Evolutionary conservation across 2,329 filamentous ascomycete species (phyloP), one percentile per base, ranked within the genome.

Genomic region (Botrytis fragariae): DNA sequence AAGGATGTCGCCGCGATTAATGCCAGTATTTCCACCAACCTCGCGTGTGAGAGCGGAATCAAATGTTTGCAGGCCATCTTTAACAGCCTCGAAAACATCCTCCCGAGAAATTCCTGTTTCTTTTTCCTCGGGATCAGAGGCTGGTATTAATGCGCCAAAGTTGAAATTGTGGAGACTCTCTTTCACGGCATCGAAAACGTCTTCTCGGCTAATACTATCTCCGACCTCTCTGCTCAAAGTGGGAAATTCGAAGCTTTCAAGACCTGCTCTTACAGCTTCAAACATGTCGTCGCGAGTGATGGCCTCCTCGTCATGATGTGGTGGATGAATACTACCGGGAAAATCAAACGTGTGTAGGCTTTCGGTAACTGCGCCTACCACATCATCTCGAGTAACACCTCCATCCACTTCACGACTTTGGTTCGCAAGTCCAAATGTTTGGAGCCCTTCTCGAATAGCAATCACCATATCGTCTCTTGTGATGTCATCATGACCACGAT

Each of bases 281-380:
- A 91, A 81, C 83, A 92, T 87, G 75, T 92, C 89, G 42, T 91
- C 87, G 54, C 86, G 85, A 0, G 87, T 89, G 45, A 91, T 81
- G n/a, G 88, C 86, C 32, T 83, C 83, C 9, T 85, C 85, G 39
- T 86, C 81, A 44, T 87, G 86, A 20, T 87, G 87, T 1, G 87
- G 85, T 3, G 87, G 85, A 48, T 90, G 87, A 16, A 71, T 4
- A 89, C 87, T 39, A 90, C 84, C 1, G 91, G 91, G 81, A 76
- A 93, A 93, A 79, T 95, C 93, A 76, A 96, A 92, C 76, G 94
- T 93, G 77, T 97, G 93, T 8, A 98, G 85, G 75, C 93, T 96
- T 81, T 97, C 93, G 39, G 92, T 90, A n/a, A 98, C 93, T 4
- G 93, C 93, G 64, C 91, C 89, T 9, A 97, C 87, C 32, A 98